Evolutionary conservation across 2,329 filamentous ascomycete genomes (phyloP).

Genomic region (Tolypocladium endophyticum): DNA sequence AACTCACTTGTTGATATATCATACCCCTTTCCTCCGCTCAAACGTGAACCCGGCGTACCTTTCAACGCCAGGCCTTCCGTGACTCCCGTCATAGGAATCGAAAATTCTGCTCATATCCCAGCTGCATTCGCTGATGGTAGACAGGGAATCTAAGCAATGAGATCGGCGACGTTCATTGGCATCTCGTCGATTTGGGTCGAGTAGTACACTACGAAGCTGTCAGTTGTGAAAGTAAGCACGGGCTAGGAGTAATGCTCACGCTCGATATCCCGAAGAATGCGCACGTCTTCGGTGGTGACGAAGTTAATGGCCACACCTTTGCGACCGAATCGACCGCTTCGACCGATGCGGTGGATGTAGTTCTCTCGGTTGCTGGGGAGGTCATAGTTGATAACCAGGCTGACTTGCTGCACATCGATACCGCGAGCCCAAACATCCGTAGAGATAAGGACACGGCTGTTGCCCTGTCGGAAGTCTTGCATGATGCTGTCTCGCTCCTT

Average conservation of each 20-base stretch:
- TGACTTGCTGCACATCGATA: slow-evolving; percentile 98
- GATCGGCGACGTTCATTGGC: slow-evolving; percentile 83
- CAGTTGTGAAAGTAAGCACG: slow-evolving; percentile 13
- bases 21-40: slow-evolving; percentile 4
- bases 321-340: slow-evolving; percentile 87
- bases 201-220: slow-evolving; percentile 61
- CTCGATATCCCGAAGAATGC: slow-evolving; percentile 95
- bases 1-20: neutral
- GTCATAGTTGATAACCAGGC: slow-evolving; percentile 98
- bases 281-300: slow-evolving; percentile 94
- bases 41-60: neutral
- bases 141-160: slow-evolving; percentile 34
- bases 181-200: slow-evolving; percentile 97
- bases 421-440: slow-evolving; percentile 97
- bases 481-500: slow-evolving; percentile 98
- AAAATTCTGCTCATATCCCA: neutral
- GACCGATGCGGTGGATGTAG: slow-evolving; percentile 97
- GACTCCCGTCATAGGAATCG: neutral
- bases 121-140: neutral
- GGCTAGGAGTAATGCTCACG: slow-evolving; percentile 39
- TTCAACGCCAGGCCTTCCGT: neutral
- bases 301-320: slow-evolving; percentile 99
- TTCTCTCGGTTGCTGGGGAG: slow-evolving; percentile 97
- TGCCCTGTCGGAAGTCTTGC: slow-evolving; percentile 96
- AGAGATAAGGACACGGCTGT: slow-evolving; percentile 90